Evolutionary conservation across 305 asterid genomes (phyloP).

Genomic region (Fraxinus velutina): DNA sequence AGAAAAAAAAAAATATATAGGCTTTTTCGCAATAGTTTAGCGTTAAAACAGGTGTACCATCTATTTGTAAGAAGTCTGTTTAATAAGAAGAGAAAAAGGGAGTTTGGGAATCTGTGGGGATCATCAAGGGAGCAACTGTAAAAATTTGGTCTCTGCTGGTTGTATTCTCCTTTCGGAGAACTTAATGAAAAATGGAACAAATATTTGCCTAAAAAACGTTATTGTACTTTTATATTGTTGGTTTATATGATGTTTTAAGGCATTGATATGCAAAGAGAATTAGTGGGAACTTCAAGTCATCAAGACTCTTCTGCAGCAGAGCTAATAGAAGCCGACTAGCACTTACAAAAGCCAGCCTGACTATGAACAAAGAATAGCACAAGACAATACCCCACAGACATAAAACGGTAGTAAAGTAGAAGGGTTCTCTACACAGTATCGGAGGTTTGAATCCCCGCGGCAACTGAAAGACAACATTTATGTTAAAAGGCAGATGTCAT

Average conservation of each 20-base stretch:
- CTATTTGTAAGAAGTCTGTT: conserved; percentile 29
- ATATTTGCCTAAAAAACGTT: neutral
- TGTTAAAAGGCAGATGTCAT: no score
- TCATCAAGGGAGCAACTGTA: conserved; percentile 39
- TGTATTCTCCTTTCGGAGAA: conserved; percentile 17
- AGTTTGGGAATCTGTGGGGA: conserved; percentile 23
- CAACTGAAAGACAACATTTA: no score
- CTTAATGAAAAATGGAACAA: conserved; percentile 11
- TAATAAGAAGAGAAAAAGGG: conserved; percentile 9
- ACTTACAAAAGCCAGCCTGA: neutral
- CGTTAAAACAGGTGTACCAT: conserved; percentile 25
- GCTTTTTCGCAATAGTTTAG: conserved; percentile 22
- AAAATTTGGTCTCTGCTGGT: conserved; percentile 34
- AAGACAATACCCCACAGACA: no score
- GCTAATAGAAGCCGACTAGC: neutral
- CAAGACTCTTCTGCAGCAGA: neutral
- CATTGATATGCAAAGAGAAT: neutral
- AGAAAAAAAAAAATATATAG: conserved; percentile 11
- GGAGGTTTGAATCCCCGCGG: no score
- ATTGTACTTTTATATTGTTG: neutral
- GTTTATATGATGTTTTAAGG: neutral
- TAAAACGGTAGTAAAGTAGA: no score
- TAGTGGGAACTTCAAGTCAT: neutral
- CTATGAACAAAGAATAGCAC: neutral
- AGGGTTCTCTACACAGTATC: no score